A percentile compares a stretch with the other conserved stretches of the same genome.
These are phyloP conservation scores for Lasiodiplodia sp. DNA, from an alignment of 2,329 filamentous ascomycete species.

Conservation along the genomic window DNA sequence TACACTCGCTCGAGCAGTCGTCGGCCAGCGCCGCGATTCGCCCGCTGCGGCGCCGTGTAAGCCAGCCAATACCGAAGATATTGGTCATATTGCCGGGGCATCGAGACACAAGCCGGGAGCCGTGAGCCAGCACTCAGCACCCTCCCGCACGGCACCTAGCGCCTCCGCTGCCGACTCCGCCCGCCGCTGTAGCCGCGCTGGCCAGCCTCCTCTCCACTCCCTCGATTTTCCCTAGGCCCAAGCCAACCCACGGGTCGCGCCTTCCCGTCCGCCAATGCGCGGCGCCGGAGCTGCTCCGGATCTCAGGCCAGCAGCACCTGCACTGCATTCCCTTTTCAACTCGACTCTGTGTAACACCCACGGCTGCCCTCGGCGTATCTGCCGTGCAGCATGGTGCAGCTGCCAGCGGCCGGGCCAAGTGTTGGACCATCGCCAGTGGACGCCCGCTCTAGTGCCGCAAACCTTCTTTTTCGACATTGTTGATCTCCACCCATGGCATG, in stretches of 20 bases:
- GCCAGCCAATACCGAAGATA: conserved; percentile 4
- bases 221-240: background rate
- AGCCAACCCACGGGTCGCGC: background rate
- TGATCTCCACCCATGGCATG: conserved; percentile 17
- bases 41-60: background rate
- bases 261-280: conserved; percentile 4
- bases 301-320: conserved; percentile 10
- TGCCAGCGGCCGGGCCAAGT: background rate
- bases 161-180: conserved; percentile 18
- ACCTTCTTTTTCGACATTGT: conserved; percentile 11
- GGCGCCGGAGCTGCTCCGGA: background rate
- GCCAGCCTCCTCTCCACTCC: conserved; percentile 12
- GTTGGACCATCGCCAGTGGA: background rate
- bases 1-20: background rate
- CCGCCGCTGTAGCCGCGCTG: background rate
- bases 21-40: background rate
- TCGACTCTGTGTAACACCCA: conserved; percentile 1
- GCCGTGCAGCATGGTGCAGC: conserved; percentile 2
- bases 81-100: conserved; percentile 1
- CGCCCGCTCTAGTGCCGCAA: background rate
- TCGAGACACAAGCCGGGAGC: background rate
- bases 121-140: too few relatives aligned
- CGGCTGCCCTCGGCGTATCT: conserved; percentile 10
- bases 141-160: background rate
- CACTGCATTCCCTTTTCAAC: conserved; percentile 19